Evolutionary conservation across 192 early-diverging fungal species (phyloP), one percentile per base, ranked within the genome.

Genomic region (Spinellus fusiger): DNA sequence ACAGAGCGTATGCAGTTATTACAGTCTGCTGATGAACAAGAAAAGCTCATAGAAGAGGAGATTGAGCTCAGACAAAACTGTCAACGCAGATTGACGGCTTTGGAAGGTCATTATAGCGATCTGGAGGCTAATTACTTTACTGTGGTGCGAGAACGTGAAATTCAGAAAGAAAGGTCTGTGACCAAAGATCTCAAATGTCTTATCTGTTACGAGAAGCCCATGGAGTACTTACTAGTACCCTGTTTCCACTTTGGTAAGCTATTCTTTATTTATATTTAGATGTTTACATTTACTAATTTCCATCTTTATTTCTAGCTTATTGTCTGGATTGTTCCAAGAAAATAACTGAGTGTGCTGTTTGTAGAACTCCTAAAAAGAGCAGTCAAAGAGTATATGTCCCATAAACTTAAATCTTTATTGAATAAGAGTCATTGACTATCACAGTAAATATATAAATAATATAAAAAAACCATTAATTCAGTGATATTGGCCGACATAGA

Each of bases 171-270:
- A 13, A 18, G 13, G 16, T 22, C 35, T 20, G 49, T 20, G n/a
- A 60, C 58, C 40, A 25, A 50, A 13, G 52, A 55, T 32, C 8
- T 53, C 23, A 71, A 70, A 32, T 77, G 76, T 52, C 49, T 61
- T 23, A 60, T 77, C 1, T 77, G 76, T 57, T 77, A 46, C 34
- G 60, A 71, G 23, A 31, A 58, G 8, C 20, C 35, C 5, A 66
- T 66, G 5, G 62, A 64, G 9, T 61, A 68, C 50, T 65, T 69
- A 3, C 34, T 74, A 37, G 5, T 71, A 2, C 71, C 71, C 12
- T 77, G 76, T 29, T 54, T 44, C 29, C 76, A 77, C 29, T 44
- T n/a, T 44, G 40, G 40, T 44, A 44, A 44, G 10, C 1, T 44
- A 9, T 13, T 37, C 13, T 37, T 37, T 37, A 37, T 37, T 5